Base-by-base conservation (phyloP, 345 rosid species). In the Raphanus sativus region DNA sequence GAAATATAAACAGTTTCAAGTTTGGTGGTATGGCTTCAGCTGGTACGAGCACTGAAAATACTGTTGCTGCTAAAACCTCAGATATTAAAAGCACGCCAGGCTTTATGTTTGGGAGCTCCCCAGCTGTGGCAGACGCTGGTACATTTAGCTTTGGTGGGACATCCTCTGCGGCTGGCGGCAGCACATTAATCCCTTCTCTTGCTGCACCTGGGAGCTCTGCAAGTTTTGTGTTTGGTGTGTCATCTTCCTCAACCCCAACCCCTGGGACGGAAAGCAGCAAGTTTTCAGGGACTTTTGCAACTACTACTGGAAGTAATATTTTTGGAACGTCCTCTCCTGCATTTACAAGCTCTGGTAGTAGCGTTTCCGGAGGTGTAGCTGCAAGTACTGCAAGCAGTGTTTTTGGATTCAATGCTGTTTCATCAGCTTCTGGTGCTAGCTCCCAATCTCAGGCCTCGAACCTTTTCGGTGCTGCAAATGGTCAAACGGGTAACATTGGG, bases 381-480 rank as follows among this genome's bases (percentile, higher is more conserved):
- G 67, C 77, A 1, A 74, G 80, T 70, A 33, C 82, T 2, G 17
- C 55, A n/a, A 50, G 55, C 55, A 50, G 55, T 50, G 55, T 50
- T 50, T 48, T 50, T n/a, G 55, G 55, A 50, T 50, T 50, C 21
- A 50, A 15, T 50, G 55, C 55, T 50, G 55, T 50, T n/a, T 50
- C 55, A 50, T 50, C 55, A 50, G 21, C 55, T 50, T 0, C 55
- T 50, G 72, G 75, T 32, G 55, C 78, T 62, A 70, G 83, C 70
- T 71, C 71, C 62, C 87, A 83, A 63, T 78, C 89, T 73, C 87
- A 77, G 77, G 85, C 79, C 81, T 64, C 90, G 40, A 83, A 62
- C 61, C 72, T 83, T 64, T 84, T 85, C 50, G 65, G 56, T 83
- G 82, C 82, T 24, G 78, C 83, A 25, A 83, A 73, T 77, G 50